A percentile compares a stretch with the other conserved stretches of the same genome.
phyloP scores from a whole-genome alignment of 441 rosid genomes.

The Dalechampia spathulata region DNA sequence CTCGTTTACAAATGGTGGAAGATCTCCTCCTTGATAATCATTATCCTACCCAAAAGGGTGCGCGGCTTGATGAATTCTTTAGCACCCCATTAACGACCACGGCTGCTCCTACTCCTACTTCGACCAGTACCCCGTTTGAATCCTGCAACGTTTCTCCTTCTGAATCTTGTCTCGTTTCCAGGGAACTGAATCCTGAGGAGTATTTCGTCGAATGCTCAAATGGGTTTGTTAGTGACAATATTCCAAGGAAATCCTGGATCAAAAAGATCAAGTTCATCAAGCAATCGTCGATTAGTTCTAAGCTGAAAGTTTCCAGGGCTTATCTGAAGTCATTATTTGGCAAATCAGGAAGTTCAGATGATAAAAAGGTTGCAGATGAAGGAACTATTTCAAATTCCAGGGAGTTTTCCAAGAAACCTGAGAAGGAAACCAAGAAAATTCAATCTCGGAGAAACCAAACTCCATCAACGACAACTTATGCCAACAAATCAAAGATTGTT shows the following conservation, averaged over 20 bases:
- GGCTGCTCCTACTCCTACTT: slow-evolving; percentile 48
- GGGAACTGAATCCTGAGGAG: slow-evolving; percentile 67
- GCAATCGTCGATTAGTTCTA: slow-evolving; percentile 45
- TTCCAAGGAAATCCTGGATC: slow-evolving; percentile 61
- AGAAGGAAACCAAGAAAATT: slow-evolving; percentile 23
- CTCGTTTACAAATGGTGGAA: slow-evolving; percentile 73
- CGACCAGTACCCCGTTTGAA: slow-evolving; percentile 57
- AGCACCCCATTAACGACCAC: slow-evolving; percentile 62
- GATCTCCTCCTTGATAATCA: slow-evolving; percentile 33
- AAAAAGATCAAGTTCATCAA: slow-evolving; percentile 60
- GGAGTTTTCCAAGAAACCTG: slow-evolving; percentile 21
- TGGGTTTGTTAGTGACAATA: too few relatives aligned
- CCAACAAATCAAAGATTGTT: slow-evolving; percentile 23
- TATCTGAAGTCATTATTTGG: slow-evolving; percentile 61
- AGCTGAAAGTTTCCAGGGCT: slow-evolving; percentile 70
- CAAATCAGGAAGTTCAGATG: slow-evolving; percentile 46
- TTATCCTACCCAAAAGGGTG: slow-evolving; percentile 1
- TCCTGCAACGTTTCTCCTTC: slow-evolving; percentile 31
- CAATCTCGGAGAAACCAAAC: slow-evolving; percentile 50
- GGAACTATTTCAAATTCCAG: slow-evolving; percentile 31
- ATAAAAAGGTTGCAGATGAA: slow-evolving; percentile 42
- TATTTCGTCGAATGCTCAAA: slow-evolving; percentile 33
- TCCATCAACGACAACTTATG: too few relatives aligned
- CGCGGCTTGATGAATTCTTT: slow-evolving; percentile 31
- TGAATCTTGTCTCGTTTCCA: slow-evolving; percentile 55